A percentile compares a stretch with the other conserved stretches of the same genome.
These are phyloP conservation scores for Plenodomus biglobosus DNA, from an alignment of 2,329 filamentous ascomycete genomes.

Conservation along the genomic window DNA sequence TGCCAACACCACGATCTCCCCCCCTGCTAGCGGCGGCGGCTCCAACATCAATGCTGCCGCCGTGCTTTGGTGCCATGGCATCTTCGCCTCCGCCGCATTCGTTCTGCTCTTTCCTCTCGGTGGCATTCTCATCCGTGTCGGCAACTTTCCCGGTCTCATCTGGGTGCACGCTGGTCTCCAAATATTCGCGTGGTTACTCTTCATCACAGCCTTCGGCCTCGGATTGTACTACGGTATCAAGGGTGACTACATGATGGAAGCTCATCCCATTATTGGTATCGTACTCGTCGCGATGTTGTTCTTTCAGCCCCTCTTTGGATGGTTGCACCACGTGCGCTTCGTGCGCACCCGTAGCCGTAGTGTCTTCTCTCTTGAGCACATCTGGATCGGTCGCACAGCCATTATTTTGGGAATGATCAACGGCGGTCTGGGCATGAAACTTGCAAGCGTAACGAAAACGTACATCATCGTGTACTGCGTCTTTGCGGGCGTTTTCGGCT, in stretches of 20 bases:
- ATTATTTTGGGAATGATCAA: constrained; percentile 57
- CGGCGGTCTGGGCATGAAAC: constrained; percentile 54
- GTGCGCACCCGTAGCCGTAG: constrained; percentile 48
- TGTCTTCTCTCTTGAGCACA: constrained; percentile 50
- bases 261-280: constrained; percentile 56
- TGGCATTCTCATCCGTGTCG: constrained; percentile 43
- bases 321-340: constrained; percentile 54
- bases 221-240: constrained; percentile 52
- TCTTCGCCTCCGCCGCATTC: constrained; percentile 42
- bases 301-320: constrained; percentile 55
- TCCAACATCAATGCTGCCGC: constrained; percentile 5
- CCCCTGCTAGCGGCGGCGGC: neutral
- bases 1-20: constrained; percentile 1
- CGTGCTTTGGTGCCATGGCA: constrained; percentile 37
- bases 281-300: constrained; percentile 53
- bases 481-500: constrained; percentile 50
- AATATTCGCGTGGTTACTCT: constrained; percentile 48
- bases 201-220: constrained; percentile 51
- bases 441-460: constrained; percentile 18
- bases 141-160: constrained; percentile 41
- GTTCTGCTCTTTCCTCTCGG: constrained; percentile 45
- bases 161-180: constrained; percentile 49
- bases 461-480: constrained; percentile 50
- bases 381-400: constrained; percentile 56
- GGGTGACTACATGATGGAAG: constrained; percentile 30